Evolutionary conservation across 1,284 basidiomycete species (phyloP).

Genomic region (Sporisorium reilianum): DNA sequence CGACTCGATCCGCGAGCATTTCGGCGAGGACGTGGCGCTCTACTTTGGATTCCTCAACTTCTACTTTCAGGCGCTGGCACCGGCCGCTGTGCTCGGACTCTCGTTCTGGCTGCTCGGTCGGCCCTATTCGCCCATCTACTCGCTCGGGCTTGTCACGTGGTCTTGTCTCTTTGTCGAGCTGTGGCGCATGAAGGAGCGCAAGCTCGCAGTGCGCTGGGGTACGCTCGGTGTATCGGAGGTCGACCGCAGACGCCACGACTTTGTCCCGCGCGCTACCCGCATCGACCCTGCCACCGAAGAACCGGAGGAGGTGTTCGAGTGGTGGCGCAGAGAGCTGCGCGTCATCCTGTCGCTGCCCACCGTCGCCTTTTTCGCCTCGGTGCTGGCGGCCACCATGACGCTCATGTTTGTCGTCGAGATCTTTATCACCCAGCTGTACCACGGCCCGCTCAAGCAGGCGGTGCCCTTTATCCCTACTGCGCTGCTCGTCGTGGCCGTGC

Average conservation of each 20-base stretch:
- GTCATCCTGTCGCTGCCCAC: slow-evolving; percentile 82
- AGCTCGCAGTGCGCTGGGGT: slow-evolving; percentile 67
- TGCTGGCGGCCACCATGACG: slow-evolving; percentile 74
- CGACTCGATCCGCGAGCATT: slow-evolving; percentile 63
- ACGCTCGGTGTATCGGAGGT: slow-evolving; percentile 55
- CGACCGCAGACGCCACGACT: slow-evolving; percentile 52
- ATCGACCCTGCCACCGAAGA: slow-evolving; percentile 63
- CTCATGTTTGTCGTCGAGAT: slow-evolving; percentile 70
- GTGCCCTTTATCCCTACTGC: slow-evolving; percentile 83
- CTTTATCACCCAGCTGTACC: slow-evolving; percentile 72
- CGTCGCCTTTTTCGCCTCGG: slow-evolving; percentile 79
- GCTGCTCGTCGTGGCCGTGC: slow-evolving; percentile 84
- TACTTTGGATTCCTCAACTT: slow-evolving; percentile 68
- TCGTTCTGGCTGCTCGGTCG: slow-evolving; percentile 56
- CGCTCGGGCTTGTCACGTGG: slow-evolving; percentile 61
- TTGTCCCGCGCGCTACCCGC: slow-evolving; percentile 49
- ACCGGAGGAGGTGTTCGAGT: slow-evolving; percentile 66
- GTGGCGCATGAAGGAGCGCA: slow-evolving; percentile 66
- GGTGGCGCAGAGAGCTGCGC: slow-evolving; percentile 74
- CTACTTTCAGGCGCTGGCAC: slow-evolving; percentile 63
- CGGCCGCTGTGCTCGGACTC: slow-evolving; percentile 54
- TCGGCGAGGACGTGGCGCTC: slow-evolving; percentile 67
- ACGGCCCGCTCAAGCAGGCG: slow-evolving; percentile 83
- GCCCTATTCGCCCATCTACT: slow-evolving; percentile 58
- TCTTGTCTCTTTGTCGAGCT: slow-evolving; percentile 61